Base-by-base conservation (phyloP, 305 asterid species). In the Solanum hybrid region DNA sequence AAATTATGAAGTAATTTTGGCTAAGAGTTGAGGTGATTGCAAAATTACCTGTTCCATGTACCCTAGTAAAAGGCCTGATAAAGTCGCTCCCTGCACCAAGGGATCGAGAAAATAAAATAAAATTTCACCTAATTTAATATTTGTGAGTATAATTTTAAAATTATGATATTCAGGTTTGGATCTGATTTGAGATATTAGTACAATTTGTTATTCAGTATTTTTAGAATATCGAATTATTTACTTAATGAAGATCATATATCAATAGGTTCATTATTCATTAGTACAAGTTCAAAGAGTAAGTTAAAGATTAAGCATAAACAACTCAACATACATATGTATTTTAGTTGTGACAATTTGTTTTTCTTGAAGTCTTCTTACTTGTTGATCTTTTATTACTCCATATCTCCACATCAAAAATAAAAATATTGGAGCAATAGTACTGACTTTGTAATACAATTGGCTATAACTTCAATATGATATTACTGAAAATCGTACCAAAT, bases 1-100 rank as follows among this genome's bases (percentile, higher is more conserved):
- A 17, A 76, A 32, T 32, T 76, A 15, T 51, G 22, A 51, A 15
- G 64, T 51, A 51, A 51, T 51, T 51, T 51, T 51, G 64, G 64
- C 64, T 5, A 51, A 51, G 64, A 15, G 22, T 51, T 15, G 8
- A 14, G 64, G 8, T 15, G 78, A 73, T 73, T 73, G 79, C 37
- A 72, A 14, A 34, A 34, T 77, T 19, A 77, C 84, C 84, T 26
- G 94, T 93, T 92, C 94, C 93, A 34, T 77, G 82, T 95, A 95
- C 10, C 94, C 97, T 15, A 94, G 91, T 36, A 95, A 87, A 87
- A 95, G 95, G 51, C 93, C 96, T 24, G 94, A 90, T 38, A 95
- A 17, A 32, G 93, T 36, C 78, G 97, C 97, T 89, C 97, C 97
- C 96, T 95, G 92, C 73, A 36, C 14, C 88, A 31, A 77, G 29